Percentiles rank a stretch among this genome's conserved stretches.
Conservation (phyloP, 164 flowering plant species). For the Platanus orientalis region DNA sequence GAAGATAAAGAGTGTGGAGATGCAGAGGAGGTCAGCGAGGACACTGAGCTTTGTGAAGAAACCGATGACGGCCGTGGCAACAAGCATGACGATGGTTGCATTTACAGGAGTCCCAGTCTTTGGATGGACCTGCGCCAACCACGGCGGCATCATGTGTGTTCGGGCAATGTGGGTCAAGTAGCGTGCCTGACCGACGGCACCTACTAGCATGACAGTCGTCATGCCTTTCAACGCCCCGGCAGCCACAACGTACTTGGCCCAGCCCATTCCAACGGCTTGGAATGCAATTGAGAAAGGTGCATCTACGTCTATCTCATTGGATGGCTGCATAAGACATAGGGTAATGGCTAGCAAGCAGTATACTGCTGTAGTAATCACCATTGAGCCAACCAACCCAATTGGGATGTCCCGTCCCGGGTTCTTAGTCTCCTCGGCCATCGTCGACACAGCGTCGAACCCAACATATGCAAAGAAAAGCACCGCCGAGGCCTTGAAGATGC, state of each 20-base stretch:
- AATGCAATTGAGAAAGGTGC: constrained; percentile 33
- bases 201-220: no score
- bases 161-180: neutral
- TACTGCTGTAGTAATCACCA: constrained; percentile 17
- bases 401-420: constrained; percentile 36
- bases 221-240: constrained; percentile 31
- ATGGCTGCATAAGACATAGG: constrained; percentile 29
- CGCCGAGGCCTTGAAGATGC: no score
- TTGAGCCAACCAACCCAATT: constrained; percentile 31
- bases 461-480: no score
- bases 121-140: no score
- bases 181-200: no score
- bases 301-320: constrained; percentile 14
- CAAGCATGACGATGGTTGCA: neutral
- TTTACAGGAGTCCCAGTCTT: neutral
- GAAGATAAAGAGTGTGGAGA: no score
- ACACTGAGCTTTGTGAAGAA: constrained; percentile 33
- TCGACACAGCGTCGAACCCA: no score
- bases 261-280: constrained; percentile 24
- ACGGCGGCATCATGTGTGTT: neutral
- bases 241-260: constrained; percentile 37
- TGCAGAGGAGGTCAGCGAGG: constrained; percentile 30
- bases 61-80: constrained; percentile 8
- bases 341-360: constrained; percentile 24
- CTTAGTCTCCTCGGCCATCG: constrained; percentile 31